phyloP scores from a whole-genome alignment of 345 rosid species.

The Arabis alpina region DNA sequence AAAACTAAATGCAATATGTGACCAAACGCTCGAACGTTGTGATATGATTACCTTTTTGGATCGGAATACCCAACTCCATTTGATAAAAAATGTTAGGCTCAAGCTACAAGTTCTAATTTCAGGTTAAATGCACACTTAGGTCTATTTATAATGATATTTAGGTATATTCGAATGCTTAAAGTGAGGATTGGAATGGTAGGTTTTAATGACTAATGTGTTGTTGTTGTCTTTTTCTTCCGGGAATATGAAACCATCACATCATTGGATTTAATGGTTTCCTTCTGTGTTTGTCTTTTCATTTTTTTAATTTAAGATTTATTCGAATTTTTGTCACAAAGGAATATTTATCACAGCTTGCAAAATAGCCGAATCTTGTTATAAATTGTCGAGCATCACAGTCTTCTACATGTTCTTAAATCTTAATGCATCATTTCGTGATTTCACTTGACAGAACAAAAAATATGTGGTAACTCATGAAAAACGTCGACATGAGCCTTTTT shows the following conservation, averaged over 20 bases:
- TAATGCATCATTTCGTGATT: neutral
- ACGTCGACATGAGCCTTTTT: too few species aligned
- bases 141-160: slow-evolving; percentile 20
- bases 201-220: slow-evolving; percentile 3
- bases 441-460: too few species aligned
- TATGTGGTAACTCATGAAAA: too few species aligned
- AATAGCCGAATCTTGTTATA: slow-evolving; percentile 15
- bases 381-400: slow-evolving; percentile 11
- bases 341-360: slow-evolving; percentile 39
- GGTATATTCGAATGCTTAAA: slow-evolving; percentile 23
- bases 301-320: slow-evolving; percentile 2
- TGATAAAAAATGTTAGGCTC: neutral
- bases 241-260: slow-evolving; percentile 19
- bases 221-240: slow-evolving; percentile 15
- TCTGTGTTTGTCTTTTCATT: slow-evolving; percentile 12
- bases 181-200: neutral
- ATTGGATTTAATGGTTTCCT: slow-evolving; percentile 16
- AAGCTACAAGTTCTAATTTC: slow-evolving; percentile 2
- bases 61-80: slow-evolving; percentile 30
- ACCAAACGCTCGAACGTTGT: too few species aligned
- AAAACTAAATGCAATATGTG: too few species aligned
- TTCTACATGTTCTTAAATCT: neutral
- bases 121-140: neutral
- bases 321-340: slow-evolving; percentile 12
- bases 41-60: slow-evolving; percentile 21